Base-by-base conservation (phyloP, 2,329 filamentous ascomycete genomes). In the Polychaeton citri region DNA sequence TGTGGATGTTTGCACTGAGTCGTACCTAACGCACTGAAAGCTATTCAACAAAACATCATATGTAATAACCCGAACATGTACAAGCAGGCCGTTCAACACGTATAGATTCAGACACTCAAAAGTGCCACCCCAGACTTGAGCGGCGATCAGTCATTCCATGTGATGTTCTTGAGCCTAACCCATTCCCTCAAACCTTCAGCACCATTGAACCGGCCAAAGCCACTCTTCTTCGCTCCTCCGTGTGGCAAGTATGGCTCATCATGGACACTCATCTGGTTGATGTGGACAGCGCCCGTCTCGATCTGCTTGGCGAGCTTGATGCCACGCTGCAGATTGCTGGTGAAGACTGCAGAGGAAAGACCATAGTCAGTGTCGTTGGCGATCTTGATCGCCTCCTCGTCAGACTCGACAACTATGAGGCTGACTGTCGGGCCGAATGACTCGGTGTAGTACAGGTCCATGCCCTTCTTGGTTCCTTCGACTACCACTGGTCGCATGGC, bases 311-410 rank as follows among this genome's bases (percentile, higher is more conserved):
- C 64, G 32, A 68, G 51, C 33, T 55, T 52, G 21, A 67, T 37
- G 2, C 61, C 64, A 19, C 62, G 45, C 0, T 48, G 58, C 17
- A 88, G 58, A 51, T 84, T 75, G 45, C 71, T 63, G 0, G 82
- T 86, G 55, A 85, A 92, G 2, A 92, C 71, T 0, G 81, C 71
- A 3, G 75, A 69, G 2, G 68, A 65, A 7, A 92, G 67, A 3
- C 84, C 84, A 52, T 86, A 90, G 34, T 85, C 79, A 1, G 79
- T 85, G 48, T 88, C 81, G 51, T 93, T 92, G 10, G 83, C 81
- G 13, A 88, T 62, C 19, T 66, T 61, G 17, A 90, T 58, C 0
- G 81, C 83, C 44, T 86, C 78, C 20, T 84, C 80, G 32, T 83
- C 79, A 2, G 52, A 64, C n/a, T 74, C 66, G 18, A 87, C 67